These are phyloP conservation scores for Emmonsiellopsis sp. DNA, from an alignment of 2,329 filamentous ascomycete species.

Conservation along the genomic window DNA sequence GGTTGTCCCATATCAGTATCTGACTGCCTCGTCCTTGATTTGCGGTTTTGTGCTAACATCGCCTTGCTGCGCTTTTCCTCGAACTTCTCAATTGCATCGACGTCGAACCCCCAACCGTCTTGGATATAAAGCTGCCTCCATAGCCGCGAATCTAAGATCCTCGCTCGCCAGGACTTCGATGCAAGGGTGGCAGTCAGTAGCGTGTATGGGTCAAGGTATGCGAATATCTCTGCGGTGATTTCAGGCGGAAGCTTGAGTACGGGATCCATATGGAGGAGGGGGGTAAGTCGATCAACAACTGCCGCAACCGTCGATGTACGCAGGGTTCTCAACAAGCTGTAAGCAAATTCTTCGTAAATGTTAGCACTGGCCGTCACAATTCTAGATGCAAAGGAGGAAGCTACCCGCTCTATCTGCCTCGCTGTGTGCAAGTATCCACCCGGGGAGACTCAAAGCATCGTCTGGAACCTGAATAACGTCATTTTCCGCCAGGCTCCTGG, in stretches of 20 bases:
- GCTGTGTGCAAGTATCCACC: slow-evolving; percentile 45
- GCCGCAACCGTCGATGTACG: slow-evolving; percentile 70
- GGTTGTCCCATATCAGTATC: slow-evolving; percentile 42
- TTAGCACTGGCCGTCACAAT: not conserved
- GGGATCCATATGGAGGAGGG: slow-evolving; percentile 87
- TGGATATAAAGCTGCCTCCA: slow-evolving; percentile 76
- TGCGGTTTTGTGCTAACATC: slow-evolving; percentile 26
- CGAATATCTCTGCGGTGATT: slow-evolving; percentile 80
- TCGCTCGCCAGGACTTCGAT: slow-evolving; percentile 70
- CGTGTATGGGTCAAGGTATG: slow-evolving; percentile 72
- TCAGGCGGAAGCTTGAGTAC: slow-evolving; percentile 77
- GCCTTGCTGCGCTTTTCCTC: slow-evolving; percentile 45
- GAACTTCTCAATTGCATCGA: slow-evolving; percentile 54
- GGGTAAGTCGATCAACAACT: slow-evolving; percentile 70
- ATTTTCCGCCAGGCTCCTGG: slow-evolving; percentile 37
- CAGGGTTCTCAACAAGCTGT: slow-evolving; percentile 65
- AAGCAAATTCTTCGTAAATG: slow-evolving; percentile 60
- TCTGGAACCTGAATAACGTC: slow-evolving; percentile 28
- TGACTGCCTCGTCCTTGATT: slow-evolving; percentile 37
- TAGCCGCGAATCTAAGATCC: slow-evolving; percentile 72
- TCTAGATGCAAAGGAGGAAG: slow-evolving; percentile 8
- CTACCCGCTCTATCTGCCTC: slow-evolving; percentile 48
- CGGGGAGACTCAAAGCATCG: slow-evolving; percentile 38
- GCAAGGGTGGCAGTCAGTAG: slow-evolving; percentile 69
- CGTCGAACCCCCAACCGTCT: slow-evolving; percentile 76